These are phyloP conservation scores for Erysimum cheiri DNA, from an alignment of 441 rosid genomes.

Conservation along the genomic window DNA sequence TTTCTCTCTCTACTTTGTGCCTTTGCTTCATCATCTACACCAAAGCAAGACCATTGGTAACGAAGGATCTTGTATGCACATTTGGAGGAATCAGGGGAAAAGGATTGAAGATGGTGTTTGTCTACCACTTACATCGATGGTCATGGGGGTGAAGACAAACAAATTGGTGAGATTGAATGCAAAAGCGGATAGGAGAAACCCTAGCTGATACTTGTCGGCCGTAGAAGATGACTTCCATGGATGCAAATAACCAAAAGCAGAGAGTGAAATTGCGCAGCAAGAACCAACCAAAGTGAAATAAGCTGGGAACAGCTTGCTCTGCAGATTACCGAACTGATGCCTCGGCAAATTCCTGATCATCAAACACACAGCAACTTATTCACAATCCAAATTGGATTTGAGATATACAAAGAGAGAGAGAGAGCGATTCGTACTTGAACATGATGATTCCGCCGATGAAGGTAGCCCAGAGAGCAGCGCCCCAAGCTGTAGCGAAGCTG, in stretches of 20 bases:
- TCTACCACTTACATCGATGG: conserved; percentile 67
- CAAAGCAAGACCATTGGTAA: not conserved
- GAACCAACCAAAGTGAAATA: conserved; percentile 74
- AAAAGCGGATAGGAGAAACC: conserved; percentile 74
- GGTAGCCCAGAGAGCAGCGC: conserved; percentile 96
- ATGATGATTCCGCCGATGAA: conserved; percentile 97
- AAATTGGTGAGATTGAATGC: conserved; percentile 84
- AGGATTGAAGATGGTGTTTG: not conserved
- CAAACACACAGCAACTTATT: too few species aligned
- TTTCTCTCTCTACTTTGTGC: conserved; percentile 78
- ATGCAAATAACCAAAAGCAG: conserved; percentile 76
- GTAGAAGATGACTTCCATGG: conserved; percentile 87
- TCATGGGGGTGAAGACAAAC: conserved; percentile 88
- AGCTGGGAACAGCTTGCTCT: conserved; percentile 96
- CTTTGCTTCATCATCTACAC: conserved; percentile 86
- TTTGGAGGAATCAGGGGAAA: not conserved
- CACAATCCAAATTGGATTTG: too few species aligned
- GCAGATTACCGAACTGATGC: conserved; percentile 87
- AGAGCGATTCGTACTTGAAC: conserved; percentile 70
- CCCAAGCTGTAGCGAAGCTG: conserved; percentile 88
- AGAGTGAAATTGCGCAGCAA: conserved; percentile 72
- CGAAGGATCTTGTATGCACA: not conserved
- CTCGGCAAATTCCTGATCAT: conserved; percentile 73
- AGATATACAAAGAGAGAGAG: too few species aligned
- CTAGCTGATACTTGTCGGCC: conserved; percentile 83